Evolutionary conservation across 768 basidiomycete genomes (phyloP).

Genomic region (Termitomyces sp.): DNA sequence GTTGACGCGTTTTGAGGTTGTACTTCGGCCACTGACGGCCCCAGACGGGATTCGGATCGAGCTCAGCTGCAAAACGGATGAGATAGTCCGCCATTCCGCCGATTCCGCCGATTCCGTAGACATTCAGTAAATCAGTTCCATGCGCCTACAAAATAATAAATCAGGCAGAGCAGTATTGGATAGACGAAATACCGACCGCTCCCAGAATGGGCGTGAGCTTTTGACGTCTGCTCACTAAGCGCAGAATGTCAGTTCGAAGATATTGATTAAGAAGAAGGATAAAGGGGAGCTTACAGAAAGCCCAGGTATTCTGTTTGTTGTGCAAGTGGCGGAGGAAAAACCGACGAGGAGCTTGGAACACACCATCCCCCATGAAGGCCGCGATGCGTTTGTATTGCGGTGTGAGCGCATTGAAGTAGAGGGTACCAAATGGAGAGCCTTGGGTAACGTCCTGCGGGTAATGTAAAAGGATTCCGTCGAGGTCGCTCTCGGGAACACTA

Average conservation of each 20-base stretch:
- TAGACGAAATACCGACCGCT: conserved; percentile 27
- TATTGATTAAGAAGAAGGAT: no score
- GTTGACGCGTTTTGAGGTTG: conserved; percentile 26
- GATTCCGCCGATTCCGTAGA: conserved; percentile 39
- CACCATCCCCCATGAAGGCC: conserved; percentile 45
- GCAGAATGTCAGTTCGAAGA: not conserved
- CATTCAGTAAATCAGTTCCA: conserved; percentile 35
- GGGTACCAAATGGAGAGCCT: conserved; percentile 55
- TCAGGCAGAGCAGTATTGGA: conserved; percentile 6
- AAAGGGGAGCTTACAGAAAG: conserved; percentile 29
- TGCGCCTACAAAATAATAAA: conserved; percentile 30
- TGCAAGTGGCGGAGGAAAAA: conserved; percentile 37
- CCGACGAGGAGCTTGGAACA: conserved; percentile 47
- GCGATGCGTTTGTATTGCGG: conserved; percentile 51
- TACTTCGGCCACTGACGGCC: conserved; percentile 44
- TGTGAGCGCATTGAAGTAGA: conserved; percentile 35
- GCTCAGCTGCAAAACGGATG: conserved; percentile 38
- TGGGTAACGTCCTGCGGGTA: conserved; percentile 37
- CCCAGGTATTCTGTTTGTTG: conserved; percentile 41
- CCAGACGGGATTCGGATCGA: conserved; percentile 39
- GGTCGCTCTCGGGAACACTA: conserved; percentile 21
- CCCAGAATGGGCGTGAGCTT: conserved; percentile 27
- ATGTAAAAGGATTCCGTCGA: conserved; percentile 24
- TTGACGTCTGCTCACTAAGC: conserved; percentile 1
- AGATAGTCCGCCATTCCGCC: conserved; percentile 44